These are phyloP conservation scores for Leccinum obscurum DNA, from an alignment of 768 basidiomycete genomes.

Conservation along the genomic window DNA sequence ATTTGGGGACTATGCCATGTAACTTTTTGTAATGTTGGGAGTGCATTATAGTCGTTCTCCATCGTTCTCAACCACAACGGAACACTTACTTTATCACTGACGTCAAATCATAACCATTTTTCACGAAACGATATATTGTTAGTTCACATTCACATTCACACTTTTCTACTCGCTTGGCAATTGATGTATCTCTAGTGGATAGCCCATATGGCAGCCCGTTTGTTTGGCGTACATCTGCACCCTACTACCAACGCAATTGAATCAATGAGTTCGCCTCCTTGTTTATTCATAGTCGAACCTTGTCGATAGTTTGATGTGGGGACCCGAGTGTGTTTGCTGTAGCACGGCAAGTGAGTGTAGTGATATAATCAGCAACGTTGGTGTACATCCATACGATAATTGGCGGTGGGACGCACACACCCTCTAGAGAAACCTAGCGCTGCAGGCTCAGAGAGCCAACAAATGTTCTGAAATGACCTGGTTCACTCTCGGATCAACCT, in stretches of 20 bases:
- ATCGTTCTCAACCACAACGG: background rate
- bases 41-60: background rate
- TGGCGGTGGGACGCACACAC: background rate
- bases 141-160: constrained; percentile 7
- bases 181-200: constrained; percentile 30
- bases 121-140: constrained; percentile 14
- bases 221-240: background rate
- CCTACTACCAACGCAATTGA: background rate
- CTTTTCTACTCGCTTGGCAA: background rate
- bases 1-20: constrained; percentile 40
- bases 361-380: background rate
- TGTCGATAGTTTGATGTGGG: no score
- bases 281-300: no score
- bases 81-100: constrained; percentile 17
- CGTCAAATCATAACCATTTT: constrained; percentile 8
- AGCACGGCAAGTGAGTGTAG: background rate
- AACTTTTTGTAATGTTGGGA: constrained; percentile 6
- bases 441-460: constrained; percentile 10
- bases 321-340: background rate
- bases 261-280: background rate
- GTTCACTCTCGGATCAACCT: constrained; percentile 31
- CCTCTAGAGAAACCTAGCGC: background rate
- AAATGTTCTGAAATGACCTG: constrained; percentile 28
- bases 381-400: background rate
- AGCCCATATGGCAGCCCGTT: background rate